Conservation (phyloP, 176 grass and related monocot genomes). For the Bolboschoenus planiculmis region DNA sequence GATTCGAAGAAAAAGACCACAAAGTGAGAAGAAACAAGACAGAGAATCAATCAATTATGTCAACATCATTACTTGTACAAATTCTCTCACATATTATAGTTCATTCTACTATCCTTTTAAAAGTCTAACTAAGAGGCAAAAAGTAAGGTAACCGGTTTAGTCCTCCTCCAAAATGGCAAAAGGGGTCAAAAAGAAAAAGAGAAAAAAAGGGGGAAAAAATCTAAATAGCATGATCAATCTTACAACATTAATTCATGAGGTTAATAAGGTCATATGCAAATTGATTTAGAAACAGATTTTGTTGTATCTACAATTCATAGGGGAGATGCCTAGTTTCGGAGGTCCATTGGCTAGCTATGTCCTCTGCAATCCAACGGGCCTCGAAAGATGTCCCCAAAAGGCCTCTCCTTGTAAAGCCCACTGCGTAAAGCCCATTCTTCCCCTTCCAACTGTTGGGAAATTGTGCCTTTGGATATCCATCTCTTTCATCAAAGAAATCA, state of each 20-base stretch:
- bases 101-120: neutral
- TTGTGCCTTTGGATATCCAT: slow-evolving; percentile 51
- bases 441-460: slow-evolving; percentile 79
- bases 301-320: slow-evolving; percentile 9
- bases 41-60: neutral
- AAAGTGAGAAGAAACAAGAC: neutral
- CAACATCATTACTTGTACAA: neutral
- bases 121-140: slow-evolving; percentile 1
- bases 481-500: slow-evolving; percentile 49
- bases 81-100: neutral
- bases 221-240: neutral
- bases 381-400: slow-evolving; percentile 70
- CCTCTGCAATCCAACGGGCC: slow-evolving; percentile 40
- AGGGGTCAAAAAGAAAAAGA: too few relatives aligned
- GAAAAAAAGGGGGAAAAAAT: neutral
- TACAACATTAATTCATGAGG: neutral
- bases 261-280: neutral
- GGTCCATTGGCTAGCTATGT: slow-evolving; percentile 54
- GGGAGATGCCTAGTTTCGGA: slow-evolving; percentile 17
- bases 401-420: slow-evolving; percentile 57
- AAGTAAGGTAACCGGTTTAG: neutral
- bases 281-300: neutral
- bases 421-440: slow-evolving; percentile 56
- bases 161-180: neutral
- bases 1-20: neutral